A percentile compares a stretch with the other conserved stretches of the same genome.
phyloP scores from a whole-genome alignment of 345 rosid species.

The Geranium brycei region DNA sequence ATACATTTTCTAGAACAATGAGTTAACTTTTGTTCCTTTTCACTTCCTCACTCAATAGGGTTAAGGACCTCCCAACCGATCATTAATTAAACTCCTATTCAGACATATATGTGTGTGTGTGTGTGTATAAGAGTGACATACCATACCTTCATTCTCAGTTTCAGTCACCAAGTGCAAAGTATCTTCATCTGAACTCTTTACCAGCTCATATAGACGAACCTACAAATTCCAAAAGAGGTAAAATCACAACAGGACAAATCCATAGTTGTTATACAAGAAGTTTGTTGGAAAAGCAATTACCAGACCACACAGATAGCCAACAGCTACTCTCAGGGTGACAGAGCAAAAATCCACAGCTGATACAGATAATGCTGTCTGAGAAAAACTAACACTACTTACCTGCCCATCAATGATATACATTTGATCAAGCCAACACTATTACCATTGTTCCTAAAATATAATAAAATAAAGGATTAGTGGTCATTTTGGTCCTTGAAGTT shows the following conservation, averaged over 20 bases:
- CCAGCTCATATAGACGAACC: conserved; percentile 51
- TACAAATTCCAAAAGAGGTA: conserved; percentile 20
- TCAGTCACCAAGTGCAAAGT: conserved; percentile 47
- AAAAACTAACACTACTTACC: conserved; percentile 29
- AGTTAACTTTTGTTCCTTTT: too few species aligned
- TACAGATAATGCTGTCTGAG: conserved; percentile 37
- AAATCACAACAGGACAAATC: conserved; percentile 12
- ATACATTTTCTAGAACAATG: too few species aligned
- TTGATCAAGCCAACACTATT: not conserved
- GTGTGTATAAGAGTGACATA: not conserved
- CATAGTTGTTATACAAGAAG: not conserved
- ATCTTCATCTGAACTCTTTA: conserved; percentile 27
- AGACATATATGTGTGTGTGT: too few species aligned
- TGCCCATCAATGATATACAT: conserved; percentile 21
- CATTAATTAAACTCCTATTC: not conserved
- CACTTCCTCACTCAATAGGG: not conserved
- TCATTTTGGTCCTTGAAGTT: too few species aligned
- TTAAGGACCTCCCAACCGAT: not conserved
- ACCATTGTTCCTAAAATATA: not conserved
- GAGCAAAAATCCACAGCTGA: conserved; percentile 55
- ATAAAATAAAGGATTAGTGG: too few species aligned
- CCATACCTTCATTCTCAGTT: conserved; percentile 49
- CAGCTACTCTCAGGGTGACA: conserved; percentile 43
- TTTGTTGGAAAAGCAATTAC: conserved; percentile 27
- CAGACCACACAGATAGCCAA: conserved; percentile 57